These are phyloP conservation scores for Vaccinium macrocarpon DNA, from an alignment of 148 eudicot species.

Conservation along the genomic window DNA sequence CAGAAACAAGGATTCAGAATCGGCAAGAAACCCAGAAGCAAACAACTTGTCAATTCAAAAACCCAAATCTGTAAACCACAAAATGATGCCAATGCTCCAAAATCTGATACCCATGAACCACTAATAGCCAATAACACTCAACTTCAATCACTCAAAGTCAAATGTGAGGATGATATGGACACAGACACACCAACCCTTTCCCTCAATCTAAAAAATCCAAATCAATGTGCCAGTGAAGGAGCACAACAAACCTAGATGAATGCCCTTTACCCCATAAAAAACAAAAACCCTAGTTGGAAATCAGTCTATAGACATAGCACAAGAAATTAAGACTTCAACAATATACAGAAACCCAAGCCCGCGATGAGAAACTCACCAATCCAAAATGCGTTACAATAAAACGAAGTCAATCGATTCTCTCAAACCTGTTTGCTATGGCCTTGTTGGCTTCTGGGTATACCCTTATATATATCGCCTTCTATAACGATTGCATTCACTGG, in stretches of 20 bases:
- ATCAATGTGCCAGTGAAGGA: conserved; percentile 8
- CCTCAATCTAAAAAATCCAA: conserved; percentile 21
- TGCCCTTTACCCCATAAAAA: conserved; percentile 25
- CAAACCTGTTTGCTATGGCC: conserved; percentile 6
- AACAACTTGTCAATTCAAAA: neutral
- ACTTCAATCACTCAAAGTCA: neutral
- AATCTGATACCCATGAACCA: conserved; percentile 6
- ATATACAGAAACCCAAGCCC: conserved; percentile 14
- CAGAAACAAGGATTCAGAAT: neutral
- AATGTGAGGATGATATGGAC: conserved; percentile 12
- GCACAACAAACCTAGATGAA: conserved; percentile 5
- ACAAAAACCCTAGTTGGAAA: conserved; percentile 15
- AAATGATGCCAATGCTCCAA: neutral
- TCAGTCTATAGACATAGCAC: neutral
- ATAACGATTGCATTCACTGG: conserved; percentile 11
- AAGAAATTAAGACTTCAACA: neutral
- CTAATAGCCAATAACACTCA: neutral
- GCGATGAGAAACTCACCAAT: conserved; percentile 14
- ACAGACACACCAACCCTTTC: conserved; percentile 11
- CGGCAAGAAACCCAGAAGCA: neutral
- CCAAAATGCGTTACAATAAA: conserved; percentile 9
- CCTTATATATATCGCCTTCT: conserved; percentile 20
- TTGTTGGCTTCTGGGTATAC: conserved; percentile 20
- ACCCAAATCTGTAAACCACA: conserved; percentile 4
- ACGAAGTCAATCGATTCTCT: neutral